These are phyloP conservation scores for Talaromyces sp. DNA, from an alignment of 2,329 filamentous ascomycete species.

Conservation along the genomic window DNA sequence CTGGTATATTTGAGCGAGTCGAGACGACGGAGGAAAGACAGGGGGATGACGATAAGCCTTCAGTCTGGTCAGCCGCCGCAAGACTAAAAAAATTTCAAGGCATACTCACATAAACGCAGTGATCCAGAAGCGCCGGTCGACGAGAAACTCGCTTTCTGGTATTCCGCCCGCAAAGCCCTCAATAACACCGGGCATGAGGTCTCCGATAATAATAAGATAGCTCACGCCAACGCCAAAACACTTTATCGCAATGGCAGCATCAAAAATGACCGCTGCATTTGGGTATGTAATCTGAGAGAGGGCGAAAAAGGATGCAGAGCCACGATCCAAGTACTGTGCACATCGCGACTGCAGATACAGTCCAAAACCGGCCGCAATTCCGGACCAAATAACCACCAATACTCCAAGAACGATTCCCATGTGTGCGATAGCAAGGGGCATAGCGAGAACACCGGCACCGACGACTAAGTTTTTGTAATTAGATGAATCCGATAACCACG, in stretches of 20 bases:
- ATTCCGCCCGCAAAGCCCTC: slow-evolving; percentile 67
- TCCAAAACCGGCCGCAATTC: slow-evolving; percentile 80
- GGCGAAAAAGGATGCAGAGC: slow-evolving; percentile 89
- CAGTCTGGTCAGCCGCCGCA: slow-evolving; percentile 8
- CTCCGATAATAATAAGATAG: slow-evolving; percentile 97
- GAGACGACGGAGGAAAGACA: slow-evolving; percentile 84
- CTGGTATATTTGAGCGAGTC: slow-evolving; percentile 98
- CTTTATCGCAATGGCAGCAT: slow-evolving; percentile 92
- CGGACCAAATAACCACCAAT: slow-evolving; percentile 86
- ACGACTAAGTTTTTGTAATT: slow-evolving; percentile 56
- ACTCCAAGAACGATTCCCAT: slow-evolving; percentile 87
- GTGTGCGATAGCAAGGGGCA: slow-evolving; percentile 93
- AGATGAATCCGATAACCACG: background rate
- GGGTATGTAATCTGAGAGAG: slow-evolving; percentile 95
- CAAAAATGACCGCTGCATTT: slow-evolving; percentile 90
- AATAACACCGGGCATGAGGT: slow-evolving; percentile 94
- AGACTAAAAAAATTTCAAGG: slow-evolving; percentile 4
- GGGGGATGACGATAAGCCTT: slow-evolving; percentile 84
- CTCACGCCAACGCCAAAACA: slow-evolving; percentile 97
- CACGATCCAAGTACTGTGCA: slow-evolving; percentile 85
- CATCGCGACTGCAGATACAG: slow-evolving; percentile 92
- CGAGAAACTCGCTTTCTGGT: slow-evolving; percentile 64
- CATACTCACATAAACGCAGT: slow-evolving; percentile 79
- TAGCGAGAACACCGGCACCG: slow-evolving; percentile 86
- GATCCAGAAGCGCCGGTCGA: slow-evolving; percentile 94